phyloP scores from a whole-genome alignment of 371 early-diverging fungal genomes.

The Thermomucor indicae-seudaticae region DNA sequence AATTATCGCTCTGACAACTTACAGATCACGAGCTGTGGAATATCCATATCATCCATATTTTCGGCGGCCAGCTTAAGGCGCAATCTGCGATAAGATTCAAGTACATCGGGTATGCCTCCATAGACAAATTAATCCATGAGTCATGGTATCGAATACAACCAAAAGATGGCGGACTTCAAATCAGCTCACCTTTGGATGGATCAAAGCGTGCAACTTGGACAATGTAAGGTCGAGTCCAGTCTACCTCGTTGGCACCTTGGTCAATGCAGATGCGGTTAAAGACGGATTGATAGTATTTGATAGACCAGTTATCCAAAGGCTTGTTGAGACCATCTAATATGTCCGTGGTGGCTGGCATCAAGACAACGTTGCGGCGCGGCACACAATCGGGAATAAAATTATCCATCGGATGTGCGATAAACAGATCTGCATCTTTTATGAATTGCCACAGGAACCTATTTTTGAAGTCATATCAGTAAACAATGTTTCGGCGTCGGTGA shows the following conservation, averaged over 20 bases:
- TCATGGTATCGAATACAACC: no score
- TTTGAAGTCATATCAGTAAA: neutral
- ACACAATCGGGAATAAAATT: conserved; percentile 71
- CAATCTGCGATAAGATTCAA: conserved; percentile 67
- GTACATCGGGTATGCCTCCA: conserved; percentile 66
- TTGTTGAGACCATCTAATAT: conserved; percentile 77
- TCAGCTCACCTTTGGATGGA: conserved; percentile 84
- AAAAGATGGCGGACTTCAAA: neutral
- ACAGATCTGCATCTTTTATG: conserved; percentile 69
- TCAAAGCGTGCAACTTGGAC: conserved; percentile 88
- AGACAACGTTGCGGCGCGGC: conserved; percentile 57
- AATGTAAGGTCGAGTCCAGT: conserved; percentile 70
- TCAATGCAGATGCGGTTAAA: conserved; percentile 78
- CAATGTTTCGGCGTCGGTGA: neutral
- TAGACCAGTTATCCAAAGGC: conserved; percentile 36
- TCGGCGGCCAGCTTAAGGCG: conserved; percentile 48
- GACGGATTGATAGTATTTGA: conserved; percentile 67
- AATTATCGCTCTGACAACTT: neutral
- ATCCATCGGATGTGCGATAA: conserved; percentile 76
- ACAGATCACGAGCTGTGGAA: conserved; percentile 74
- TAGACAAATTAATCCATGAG: no score
- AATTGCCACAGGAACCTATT: conserved; percentile 68
- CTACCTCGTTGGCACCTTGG: conserved; percentile 60
- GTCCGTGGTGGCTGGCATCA: conserved; percentile 79
- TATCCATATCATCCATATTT: conserved; percentile 18